phyloP scores from a whole-genome alignment of 2,329 filamentous ascomycete species.

The Ciborinia camelliae region DNA sequence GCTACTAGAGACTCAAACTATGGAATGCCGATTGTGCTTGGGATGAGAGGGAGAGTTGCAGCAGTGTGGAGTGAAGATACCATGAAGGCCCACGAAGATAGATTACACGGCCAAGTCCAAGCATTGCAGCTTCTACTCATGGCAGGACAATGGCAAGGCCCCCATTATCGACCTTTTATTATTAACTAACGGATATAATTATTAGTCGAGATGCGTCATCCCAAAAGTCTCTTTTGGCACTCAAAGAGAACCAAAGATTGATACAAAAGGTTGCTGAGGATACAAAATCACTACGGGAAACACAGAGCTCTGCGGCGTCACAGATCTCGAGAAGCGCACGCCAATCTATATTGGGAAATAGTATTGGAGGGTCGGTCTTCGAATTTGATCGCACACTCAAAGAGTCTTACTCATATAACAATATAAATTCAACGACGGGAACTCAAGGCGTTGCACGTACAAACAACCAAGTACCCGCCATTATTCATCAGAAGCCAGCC shows the following conservation, averaged over 20 bases:
- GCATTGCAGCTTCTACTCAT: conserved; percentile 22
- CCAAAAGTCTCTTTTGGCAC: conserved; percentile 15
- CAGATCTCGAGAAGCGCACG: not conserved
- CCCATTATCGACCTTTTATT: not conserved
- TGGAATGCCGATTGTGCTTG: not conserved
- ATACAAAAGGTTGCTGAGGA: conserved; percentile 20
- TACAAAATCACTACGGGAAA: conserved; percentile 15
- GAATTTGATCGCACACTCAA: conserved; percentile 9
- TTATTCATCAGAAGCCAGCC: not conserved
- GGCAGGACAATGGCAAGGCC: conserved; percentile 19
- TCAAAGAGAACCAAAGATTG: conserved; percentile 17
- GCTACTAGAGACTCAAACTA: not conserved
- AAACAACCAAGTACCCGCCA: not conserved
- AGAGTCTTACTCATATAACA: not conserved
- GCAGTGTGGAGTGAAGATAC: conserved; percentile 19
- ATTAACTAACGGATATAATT: not conserved
- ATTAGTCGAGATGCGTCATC: conserved; percentile 12
- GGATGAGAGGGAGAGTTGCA: conserved; percentile 1
- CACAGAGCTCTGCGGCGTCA: conserved; percentile 13
- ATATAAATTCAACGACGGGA: not conserved
- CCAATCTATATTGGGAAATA: not conserved
- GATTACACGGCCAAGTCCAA: conserved; percentile 19
- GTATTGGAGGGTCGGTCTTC: not conserved
- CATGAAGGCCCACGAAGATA: conserved; percentile 21
- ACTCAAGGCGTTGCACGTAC: not conserved